A percentile compares a stretch with the other conserved stretches of the same genome.
These are phyloP conservation scores for Geranomyces variabilis DNA, from an alignment of 192 early-diverging fungal species.

Conservation along the genomic window DNA sequence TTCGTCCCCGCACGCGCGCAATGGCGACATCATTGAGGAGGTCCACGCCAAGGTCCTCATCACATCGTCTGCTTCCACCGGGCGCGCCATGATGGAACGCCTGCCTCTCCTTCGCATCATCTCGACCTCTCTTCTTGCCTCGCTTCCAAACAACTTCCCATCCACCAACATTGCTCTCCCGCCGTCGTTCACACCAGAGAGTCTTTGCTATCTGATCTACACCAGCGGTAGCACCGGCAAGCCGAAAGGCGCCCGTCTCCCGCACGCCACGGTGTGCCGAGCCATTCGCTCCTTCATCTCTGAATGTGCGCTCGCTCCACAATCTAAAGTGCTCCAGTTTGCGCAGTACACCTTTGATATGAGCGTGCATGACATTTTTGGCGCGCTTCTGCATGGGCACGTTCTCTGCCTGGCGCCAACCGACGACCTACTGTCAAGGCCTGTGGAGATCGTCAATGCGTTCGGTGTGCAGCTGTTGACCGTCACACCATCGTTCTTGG, in stretches of 20 bases:
- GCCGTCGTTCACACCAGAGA: background rate
- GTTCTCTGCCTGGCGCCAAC: constrained; percentile 3
- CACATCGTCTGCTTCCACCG: too few relatives aligned
- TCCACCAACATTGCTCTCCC: background rate
- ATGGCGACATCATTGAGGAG: background rate
- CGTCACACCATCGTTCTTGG: background rate
- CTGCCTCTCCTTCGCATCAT: too few relatives aligned
- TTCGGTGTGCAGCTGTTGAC: background rate
- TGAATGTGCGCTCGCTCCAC: background rate
- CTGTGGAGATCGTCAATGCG: background rate
- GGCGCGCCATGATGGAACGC: too few relatives aligned
- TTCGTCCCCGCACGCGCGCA: background rate
- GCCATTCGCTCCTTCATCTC: background rate
- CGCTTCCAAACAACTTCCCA: background rate
- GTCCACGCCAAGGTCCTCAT: too few relatives aligned
- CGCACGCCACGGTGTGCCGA: constrained; percentile 17
- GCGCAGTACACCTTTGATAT: constrained; percentile 15
- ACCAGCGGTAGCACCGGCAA: constrained; percentile 48
- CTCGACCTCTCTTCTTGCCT: too few relatives aligned
- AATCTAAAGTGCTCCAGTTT: constrained; percentile 6
- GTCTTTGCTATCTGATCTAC: constrained; percentile 42
- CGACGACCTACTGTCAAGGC: constrained; percentile 1
- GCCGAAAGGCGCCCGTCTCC: constrained; percentile 42
- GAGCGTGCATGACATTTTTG: constrained; percentile 18
- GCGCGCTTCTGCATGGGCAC: background rate